Evolutionary conservation across 1,139 yeast genomes (phyloP).

Genomic region (Blastobotrys elegans): DNA sequence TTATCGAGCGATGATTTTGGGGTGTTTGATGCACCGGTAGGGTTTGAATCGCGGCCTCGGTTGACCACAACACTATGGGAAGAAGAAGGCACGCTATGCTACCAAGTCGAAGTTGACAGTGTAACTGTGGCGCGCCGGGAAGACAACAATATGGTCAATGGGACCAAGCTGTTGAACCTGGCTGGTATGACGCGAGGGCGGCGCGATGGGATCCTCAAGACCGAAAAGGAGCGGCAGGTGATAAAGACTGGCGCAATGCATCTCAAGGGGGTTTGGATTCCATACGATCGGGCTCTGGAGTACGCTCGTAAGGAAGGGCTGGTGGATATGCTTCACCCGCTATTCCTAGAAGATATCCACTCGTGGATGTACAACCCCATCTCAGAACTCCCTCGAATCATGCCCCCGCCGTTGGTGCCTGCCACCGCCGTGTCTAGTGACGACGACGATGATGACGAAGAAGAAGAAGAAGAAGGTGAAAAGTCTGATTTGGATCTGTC

Average conservation of each 20-base stretch:
- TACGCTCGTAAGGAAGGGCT: constrained; percentile 86
- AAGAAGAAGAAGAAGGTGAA: not conserved
- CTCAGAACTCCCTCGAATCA: constrained; percentile 8
- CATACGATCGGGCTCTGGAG: constrained; percentile 81
- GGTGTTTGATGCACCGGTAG: constrained; percentile 40
- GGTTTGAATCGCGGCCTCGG: constrained; percentile 50
- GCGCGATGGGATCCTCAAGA: constrained; percentile 84
- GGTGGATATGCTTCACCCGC: constrained; percentile 73
- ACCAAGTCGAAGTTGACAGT: constrained; percentile 87
- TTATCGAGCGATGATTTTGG: constrained; percentile 29
- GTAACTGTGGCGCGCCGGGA: constrained; percentile 88
- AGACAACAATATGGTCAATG: constrained; percentile 86
- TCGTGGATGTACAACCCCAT: constrained; percentile 24
- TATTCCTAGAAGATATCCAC: constrained; percentile 81
- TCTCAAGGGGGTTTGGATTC: constrained; percentile 94
- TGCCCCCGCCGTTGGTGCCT: constrained; percentile 2
- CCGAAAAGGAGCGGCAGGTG: constrained; percentile 80
- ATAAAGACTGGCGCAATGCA: constrained; percentile 95
- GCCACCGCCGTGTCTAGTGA: not conserved
- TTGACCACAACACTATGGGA: constrained; percentile 96
- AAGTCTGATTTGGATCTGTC: not conserved
- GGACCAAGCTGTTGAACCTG: constrained; percentile 83
- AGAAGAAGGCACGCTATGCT: constrained; percentile 87
- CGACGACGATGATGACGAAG: not conserved
- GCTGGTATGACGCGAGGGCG: constrained; percentile 95